These are phyloP conservation scores for Apophysomyces elegans DNA, from an alignment of 371 early-diverging fungal species.

Conservation along the genomic window DNA sequence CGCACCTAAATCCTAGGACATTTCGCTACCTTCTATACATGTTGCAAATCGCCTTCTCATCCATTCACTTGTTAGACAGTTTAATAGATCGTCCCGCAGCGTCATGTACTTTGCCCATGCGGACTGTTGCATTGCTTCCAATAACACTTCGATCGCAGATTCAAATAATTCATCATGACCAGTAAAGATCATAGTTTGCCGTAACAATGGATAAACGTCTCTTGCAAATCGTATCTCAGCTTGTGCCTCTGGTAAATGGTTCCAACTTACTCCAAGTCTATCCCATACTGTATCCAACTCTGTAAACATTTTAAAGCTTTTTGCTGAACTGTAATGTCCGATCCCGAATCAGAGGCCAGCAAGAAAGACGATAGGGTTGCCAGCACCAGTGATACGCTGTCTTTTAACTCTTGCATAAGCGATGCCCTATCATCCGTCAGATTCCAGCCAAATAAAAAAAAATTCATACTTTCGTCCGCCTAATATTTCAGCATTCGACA, in stretches of 20 bases:
- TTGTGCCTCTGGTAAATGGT: not conserved
- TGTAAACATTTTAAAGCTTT: constrained; percentile 59
- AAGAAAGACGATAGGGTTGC: constrained; percentile 37
- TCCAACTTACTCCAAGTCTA: constrained; percentile 56
- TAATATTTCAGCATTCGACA: constrained; percentile 60
- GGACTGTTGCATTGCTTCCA: constrained; percentile 58
- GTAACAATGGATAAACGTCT: constrained; percentile 45
- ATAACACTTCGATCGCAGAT: constrained; percentile 55
- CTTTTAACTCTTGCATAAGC: constrained; percentile 52
- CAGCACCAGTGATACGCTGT: constrained; percentile 51
- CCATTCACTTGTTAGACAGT: constrained; percentile 59
- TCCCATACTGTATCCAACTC: constrained; percentile 70
- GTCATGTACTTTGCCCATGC: constrained; percentile 39
- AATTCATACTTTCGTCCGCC: constrained; percentile 51
- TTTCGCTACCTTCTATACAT: constrained; percentile 47
- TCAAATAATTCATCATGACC: constrained; percentile 53
- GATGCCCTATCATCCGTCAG: constrained; percentile 32
- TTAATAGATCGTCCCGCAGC: constrained; percentile 56
- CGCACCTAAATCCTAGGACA: not conserved
- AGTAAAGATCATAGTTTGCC: constrained; percentile 44
- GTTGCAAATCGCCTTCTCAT: constrained; percentile 48
- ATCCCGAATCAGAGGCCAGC: constrained; percentile 1
- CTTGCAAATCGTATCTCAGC: constrained; percentile 19
- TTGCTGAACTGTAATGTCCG: constrained; percentile 31
- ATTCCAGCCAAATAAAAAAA: not conserved